Evolutionary conservation across 495 filamentous ascomycete species (phyloP).

Genomic region (Tuber aestivum): DNA sequence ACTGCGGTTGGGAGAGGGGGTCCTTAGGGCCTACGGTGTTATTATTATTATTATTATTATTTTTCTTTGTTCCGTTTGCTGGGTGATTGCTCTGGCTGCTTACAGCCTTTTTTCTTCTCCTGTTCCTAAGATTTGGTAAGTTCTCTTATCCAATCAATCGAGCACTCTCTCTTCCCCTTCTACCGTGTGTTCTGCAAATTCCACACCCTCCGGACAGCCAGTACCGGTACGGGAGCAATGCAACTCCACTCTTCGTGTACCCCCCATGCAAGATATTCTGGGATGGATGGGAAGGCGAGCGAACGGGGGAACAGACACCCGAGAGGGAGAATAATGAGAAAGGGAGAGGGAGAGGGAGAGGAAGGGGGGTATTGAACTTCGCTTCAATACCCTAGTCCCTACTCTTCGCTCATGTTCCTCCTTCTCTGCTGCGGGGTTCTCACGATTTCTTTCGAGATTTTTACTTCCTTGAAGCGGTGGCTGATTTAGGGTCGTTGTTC

Average conservation of each 20-base stretch:
- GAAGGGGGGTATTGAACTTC: neutral
- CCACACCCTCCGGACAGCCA: neutral
- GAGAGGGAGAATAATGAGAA: neutral
- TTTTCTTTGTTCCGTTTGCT: neutral
- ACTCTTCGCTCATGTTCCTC: neutral
- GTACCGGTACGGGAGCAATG: neutral
- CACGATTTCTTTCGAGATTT: neutral
- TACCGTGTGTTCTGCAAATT: neutral
- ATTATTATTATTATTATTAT: neutral
- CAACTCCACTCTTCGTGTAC: neutral
- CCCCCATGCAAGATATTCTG: neutral
- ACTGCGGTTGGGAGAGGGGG: neutral
- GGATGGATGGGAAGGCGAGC: neutral
- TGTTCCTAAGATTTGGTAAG: constrained; percentile 21
- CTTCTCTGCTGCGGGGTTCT: neutral
- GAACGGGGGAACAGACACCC: neutral
- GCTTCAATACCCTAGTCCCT: neutral
- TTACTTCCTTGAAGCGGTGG: neutral
- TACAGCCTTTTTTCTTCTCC: neutral
- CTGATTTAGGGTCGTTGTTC: neutral
- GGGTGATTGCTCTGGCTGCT: neutral
- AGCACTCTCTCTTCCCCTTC: constrained; percentile 10
- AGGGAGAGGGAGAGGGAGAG: neutral
- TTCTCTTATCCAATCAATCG: constrained; percentile 26
- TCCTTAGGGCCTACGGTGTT: neutral